Evolutionary conservation across 805 yeast species (phyloP).

Genomic region (Starmerella potacharoeniae): DNA sequence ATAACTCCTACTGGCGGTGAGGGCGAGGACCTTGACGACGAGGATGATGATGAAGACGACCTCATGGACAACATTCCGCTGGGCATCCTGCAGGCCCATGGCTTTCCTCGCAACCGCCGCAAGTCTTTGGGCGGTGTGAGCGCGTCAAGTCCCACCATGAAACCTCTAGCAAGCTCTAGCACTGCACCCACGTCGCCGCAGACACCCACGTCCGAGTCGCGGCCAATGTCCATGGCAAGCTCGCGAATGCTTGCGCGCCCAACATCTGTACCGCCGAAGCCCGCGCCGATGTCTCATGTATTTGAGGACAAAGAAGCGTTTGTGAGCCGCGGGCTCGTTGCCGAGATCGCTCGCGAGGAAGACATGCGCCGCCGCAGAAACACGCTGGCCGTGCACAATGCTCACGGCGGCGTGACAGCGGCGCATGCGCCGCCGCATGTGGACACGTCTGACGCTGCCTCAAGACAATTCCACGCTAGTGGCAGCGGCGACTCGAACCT

Average conservation of each 20-base stretch:
- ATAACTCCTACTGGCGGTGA: background rate
- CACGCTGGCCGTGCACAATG: slow-evolving; percentile 12
- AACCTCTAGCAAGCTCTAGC: background rate
- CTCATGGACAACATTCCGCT: slow-evolving; percentile 33
- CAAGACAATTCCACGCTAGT: background rate
- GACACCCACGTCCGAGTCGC: background rate
- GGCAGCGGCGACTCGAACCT: background rate
- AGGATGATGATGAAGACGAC: slow-evolving; percentile 28
- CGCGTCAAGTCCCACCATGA: background rate
- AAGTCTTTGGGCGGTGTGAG: background rate
- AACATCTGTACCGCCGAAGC: background rate
- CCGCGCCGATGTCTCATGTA: slow-evolving; percentile 19
- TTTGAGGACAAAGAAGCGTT: slow-evolving; percentile 17
- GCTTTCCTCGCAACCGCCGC: slow-evolving; percentile 25
- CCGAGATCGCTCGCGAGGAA: slow-evolving; percentile 32
- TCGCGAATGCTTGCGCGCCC: slow-evolving; percentile 6
- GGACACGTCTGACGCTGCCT: background rate
- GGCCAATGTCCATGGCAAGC: slow-evolving; percentile 10
- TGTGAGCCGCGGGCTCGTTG: slow-evolving; percentile 30
- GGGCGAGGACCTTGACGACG: slow-evolving; percentile 21
- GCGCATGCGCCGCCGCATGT: background rate
- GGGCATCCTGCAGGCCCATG: slow-evolving; percentile 32
- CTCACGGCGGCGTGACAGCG: background rate
- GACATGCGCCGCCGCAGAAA: slow-evolving; percentile 28
- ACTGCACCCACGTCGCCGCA: slow-evolving; percentile 1